Evolutionary conservation across 345 rosid species (phyloP), one percentile per base, ranked within the genome.

Genomic region (Acer campestre): DNA sequence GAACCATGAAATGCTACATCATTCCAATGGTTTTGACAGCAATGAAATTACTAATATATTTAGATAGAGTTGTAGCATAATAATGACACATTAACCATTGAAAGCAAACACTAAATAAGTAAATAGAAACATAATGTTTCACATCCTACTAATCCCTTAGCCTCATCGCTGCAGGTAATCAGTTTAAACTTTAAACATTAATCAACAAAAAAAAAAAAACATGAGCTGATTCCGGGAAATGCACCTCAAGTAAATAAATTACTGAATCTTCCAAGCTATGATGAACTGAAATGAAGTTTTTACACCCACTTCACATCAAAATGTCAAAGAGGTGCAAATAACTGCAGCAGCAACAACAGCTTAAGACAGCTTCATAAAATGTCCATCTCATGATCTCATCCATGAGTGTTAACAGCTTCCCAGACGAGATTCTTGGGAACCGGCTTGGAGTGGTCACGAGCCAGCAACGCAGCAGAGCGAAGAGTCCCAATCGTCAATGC

Each of bases 341-440:
- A 76, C 79, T n/a, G 61, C 70, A 66, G 73, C 9, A 5, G 18
- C 77, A 18, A 35, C 40, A 67, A 67, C 70, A n/a, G n/a, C n/a
- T n/a, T 75, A 35, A 7, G 67, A 63, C 61, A 77, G 78, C 80
- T 68, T 51, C 83, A 27, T 7, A 23, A 27, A n/a, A 42, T 56
- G 6, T 48, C 56, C 62, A 58, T 71, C 66, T 85, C 81, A 88
- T 35, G 38, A 4, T 29, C 90, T 85, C 81, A 88, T 29, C 91
- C 89, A 82, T 84, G 87, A 46, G 86, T 88, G 66, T 88, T 88
- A 44, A 84, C 80, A 67, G 92, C 90, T 80, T 89, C 92, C 92
- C 89, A 89, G 51, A 89, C 89, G 67, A 89, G 75, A 71, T 86
- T 89, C 85, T 75, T 89, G 2, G 92, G 90, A 65, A 80, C 70